Percentiles rank a stretch among this genome's conserved stretches.
These are phyloP conservation scores for Grosmannia serpens DNA, from an alignment of 2,329 filamentous ascomycete genomes.

Conservation along the genomic window DNA sequence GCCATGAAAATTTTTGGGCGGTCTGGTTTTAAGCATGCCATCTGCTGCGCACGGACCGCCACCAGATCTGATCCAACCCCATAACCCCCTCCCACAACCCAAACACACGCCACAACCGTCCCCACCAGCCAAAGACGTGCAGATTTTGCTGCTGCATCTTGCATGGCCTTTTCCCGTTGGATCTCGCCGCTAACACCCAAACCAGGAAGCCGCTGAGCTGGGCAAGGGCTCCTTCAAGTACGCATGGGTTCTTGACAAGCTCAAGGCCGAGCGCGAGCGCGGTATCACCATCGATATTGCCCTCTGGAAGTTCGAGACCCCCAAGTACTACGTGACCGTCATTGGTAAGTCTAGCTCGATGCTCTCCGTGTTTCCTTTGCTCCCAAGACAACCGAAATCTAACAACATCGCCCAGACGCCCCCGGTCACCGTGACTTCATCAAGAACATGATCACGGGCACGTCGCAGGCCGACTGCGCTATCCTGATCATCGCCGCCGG, in stretches of 20 bases:
- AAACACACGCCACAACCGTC: neutral
- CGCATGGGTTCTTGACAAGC: conserved; percentile 99
- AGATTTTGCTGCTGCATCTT: neutral
- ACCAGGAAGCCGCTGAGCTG: conserved; percentile 92
- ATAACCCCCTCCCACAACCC: neutral
- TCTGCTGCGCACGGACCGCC: conserved; percentile 7
- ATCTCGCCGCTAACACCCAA: conserved; percentile 4
- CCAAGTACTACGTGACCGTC: conserved; percentile 96
- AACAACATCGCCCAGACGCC: conserved; percentile 65
- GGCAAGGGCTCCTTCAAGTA: conserved; percentile 99
- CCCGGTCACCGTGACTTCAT: conserved; percentile 99
- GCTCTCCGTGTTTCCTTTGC: neutral
- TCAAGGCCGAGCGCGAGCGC: conserved; percentile 99
- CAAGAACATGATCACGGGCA: conserved; percentile 99
- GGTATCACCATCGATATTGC: conserved; percentile 99
- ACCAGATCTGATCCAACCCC: neutral
- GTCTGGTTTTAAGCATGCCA: neutral
- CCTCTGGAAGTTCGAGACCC: conserved; percentile 99
- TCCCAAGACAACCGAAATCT: too few relatives aligned
- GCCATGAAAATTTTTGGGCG: conserved; percentile 6
- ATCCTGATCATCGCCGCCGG: conserved; percentile 99
- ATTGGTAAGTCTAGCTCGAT: conserved; percentile 63
- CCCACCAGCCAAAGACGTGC: neutral
- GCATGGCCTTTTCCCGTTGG: neutral
- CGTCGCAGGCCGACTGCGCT: conserved; percentile 98